Base-by-base conservation (phyloP, 805 yeast species). In the Yarrowia deformans region DNA sequence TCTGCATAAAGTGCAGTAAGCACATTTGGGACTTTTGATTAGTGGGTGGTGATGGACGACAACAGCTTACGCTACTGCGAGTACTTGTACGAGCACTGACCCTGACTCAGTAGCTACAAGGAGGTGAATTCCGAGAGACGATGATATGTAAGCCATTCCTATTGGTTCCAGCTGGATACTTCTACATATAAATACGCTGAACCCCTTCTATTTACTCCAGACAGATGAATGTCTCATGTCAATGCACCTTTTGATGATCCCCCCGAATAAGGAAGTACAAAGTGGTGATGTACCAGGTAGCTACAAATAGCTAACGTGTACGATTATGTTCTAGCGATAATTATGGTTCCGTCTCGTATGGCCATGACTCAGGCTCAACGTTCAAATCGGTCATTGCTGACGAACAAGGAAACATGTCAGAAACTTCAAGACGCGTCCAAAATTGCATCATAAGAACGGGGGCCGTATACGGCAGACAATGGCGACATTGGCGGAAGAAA, bases 1-100 rank as follows among this genome's bases (percentile, higher is more conserved):
- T 16, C 60, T 54, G 60, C 60, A 54, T 19, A 10, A 35, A 18
- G 45, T 54, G 45, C 60, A 50, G 60, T 54, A 54, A 54, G 60
- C 60, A 19, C 45, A 14, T 19, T 54, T 54, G 60, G 60, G 60
- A 54, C 35, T 10, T 54, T 37, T 54, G 13, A 50, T 50, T 34
- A 12, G 55, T 8, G 55, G 54, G 34, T 23, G 29, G 29, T 23
- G 29, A 23, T 23, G 29, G 29, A 23, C 3, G 29, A 23, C 29
- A 23, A n/a, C n/a, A n/a, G n/a, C n/a, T n/a, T n/a, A n/a, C n/a
- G n/a, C n/a, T n/a, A n/a, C n/a, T n/a, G n/a, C n/a, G 29, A 23
- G 29, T 23, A 23, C 29, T 23, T 23, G 29, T 23, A 4, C 29
- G 29, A 23, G n/a, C 29, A 23, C 29, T 23, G 29, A 4, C 29